Conservation (phyloP, 2,329 filamentous ascomycete genomes). For the Diaporthe vaccinii region DNA sequence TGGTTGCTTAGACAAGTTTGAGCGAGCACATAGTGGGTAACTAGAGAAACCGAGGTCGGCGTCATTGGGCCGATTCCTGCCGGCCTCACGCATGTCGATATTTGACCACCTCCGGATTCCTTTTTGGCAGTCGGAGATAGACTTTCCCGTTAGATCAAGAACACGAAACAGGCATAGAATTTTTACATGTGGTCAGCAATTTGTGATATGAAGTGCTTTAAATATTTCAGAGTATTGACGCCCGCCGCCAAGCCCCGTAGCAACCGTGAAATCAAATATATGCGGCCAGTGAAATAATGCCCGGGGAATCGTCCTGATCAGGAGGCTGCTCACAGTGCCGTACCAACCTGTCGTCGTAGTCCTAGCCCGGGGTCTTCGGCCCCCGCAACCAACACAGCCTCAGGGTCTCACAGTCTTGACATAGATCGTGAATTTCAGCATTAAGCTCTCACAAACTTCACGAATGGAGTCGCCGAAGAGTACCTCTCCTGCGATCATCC, state of each 20-base stretch:
- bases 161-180: neutral
- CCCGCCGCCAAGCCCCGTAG: neutral
- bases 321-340: neutral
- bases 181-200: neutral
- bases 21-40: neutral
- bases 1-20: constrained; percentile 3
- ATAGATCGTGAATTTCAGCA: neutral
- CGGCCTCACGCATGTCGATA: neutral
- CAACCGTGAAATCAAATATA: neutral
- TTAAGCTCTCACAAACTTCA: neutral
- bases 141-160: constrained; percentile 8
- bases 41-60: neutral
- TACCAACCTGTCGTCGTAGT: neutral
- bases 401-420: neutral
- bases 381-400: neutral
- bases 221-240: neutral
- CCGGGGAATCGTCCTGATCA: neutral
- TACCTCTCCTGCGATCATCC: neutral
- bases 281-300: neutral
- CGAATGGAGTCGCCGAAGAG: neutral
- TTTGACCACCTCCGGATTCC: neutral
- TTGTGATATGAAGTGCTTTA: neutral
- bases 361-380: neutral
- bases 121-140: constrained; percentile 5
- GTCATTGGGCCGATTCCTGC: neutral